Base-by-base conservation (phyloP, 2,329 filamentous ascomycete species). In the Ambrosiella cleistominuta region DNA sequence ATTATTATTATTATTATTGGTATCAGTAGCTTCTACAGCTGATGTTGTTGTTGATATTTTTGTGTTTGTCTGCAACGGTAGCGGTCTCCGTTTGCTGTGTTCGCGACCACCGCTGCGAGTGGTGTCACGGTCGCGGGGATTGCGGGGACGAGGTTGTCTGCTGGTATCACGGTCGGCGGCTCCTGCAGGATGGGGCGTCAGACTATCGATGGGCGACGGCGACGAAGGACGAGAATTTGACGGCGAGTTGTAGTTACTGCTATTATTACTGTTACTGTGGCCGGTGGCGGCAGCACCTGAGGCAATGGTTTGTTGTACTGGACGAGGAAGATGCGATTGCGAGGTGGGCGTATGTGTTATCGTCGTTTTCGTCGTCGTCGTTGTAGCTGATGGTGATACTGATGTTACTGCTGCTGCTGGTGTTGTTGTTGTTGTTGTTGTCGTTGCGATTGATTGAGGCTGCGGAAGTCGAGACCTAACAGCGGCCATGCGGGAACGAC, bases 401-500 rank as follows among this genome's bases (percentile, higher is more conserved):
- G 19, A 19, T 19, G 19, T 5, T 27, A 3, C 27, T 27, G 27
- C 27, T 27, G 27, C 27, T 27, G 27, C 27, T 27, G 27, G 2
- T 27, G 27, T 3, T 27, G 27, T 5, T 27, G 27, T 5, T 27
- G 27, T 5, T 27, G 27, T 3, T 27, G 4, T 27, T 27, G 3
- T 27, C 4, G 27, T 27, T 3, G 27, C 4, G 27, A 27, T 27
- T 8, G 35, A 45, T 13, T 54, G 42, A 37, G 49, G 42, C 42
- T 42, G 42, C 58, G 75, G 74, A 15, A 77, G 65, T 47, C 56
- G 51, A 54, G 59, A 60, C 6, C 44, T 44, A 36, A 38, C 19
- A 15, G 39, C 52, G 11, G 58, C 49, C 49, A 60, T 57, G 19
- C 54, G 58, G 40, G 59, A 60, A 38, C 59, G 51, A 56, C 51